These are phyloP conservation scores for Perilla frutescens DNA, from an alignment of 257 asterid species.

Conservation along the genomic window DNA sequence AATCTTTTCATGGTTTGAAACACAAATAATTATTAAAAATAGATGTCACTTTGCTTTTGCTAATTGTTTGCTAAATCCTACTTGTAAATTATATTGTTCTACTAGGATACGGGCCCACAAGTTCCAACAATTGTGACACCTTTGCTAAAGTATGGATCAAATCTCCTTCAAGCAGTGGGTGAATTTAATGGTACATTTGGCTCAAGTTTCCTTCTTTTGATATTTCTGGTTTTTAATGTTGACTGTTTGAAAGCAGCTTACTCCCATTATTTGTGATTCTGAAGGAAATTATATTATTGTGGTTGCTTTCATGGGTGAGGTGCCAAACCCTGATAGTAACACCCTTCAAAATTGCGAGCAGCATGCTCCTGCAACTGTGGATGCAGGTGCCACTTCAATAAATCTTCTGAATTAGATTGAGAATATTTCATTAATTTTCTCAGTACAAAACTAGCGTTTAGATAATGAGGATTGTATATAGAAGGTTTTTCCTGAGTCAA, in stretches of 20 bases:
- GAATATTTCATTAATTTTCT: constrained; percentile 26
- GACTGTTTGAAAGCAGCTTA: constrained; percentile 35
- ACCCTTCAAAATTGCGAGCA: constrained; percentile 71
- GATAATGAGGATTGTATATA: not conserved
- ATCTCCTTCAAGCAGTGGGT: constrained; percentile 94
- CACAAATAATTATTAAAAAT: constrained; percentile 16
- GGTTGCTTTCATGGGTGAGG: constrained; percentile 70
- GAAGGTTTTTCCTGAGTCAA: not conserved
- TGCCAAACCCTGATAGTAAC: constrained; percentile 50
- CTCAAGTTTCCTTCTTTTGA: constrained; percentile 20
- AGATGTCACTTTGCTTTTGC: not conserved
- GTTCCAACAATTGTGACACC: constrained; percentile 67
- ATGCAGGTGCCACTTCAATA: constrained; percentile 62
- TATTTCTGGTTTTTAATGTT: constrained; percentile 18
- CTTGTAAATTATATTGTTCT: constrained; percentile 29
- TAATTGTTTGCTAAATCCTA: constrained; percentile 16
- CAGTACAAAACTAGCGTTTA: not conserved
- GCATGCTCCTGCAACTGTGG: constrained; percentile 61
- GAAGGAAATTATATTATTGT: constrained; percentile 76
- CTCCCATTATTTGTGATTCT: constrained; percentile 35
- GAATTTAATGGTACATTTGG: constrained; percentile 72
- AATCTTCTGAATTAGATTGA: constrained; percentile 17
- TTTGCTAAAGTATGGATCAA: constrained; percentile 78
- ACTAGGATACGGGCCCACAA: constrained; percentile 88
- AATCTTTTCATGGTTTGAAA: constrained; percentile 60